A percentile compares a stretch with the other conserved stretches of the same genome.
Evolutionary conservation across 2,329 filamentous ascomycete genomes (phyloP).

Genomic region (Aspergillus phoenicis): DNA sequence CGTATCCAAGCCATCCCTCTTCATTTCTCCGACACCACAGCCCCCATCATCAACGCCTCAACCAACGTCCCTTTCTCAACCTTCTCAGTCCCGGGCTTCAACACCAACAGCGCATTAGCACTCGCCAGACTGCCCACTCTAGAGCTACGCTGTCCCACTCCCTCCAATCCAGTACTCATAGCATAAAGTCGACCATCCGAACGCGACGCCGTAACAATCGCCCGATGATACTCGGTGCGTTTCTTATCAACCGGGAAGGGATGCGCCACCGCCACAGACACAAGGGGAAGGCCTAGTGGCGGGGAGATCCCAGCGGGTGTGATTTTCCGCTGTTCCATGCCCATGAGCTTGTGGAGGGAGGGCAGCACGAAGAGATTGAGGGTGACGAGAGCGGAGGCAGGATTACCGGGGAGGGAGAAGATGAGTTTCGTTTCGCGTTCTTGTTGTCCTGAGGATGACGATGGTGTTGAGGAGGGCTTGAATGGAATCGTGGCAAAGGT

Average conservation of each 20-base stretch:
- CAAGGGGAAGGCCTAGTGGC: constrained; percentile 66
- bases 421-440: constrained; percentile 68
- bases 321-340: constrained; percentile 50
- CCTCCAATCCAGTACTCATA: constrained; percentile 73
- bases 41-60: constrained; percentile 77
- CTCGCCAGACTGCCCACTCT: constrained; percentile 84
- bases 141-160: constrained; percentile 73
- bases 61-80: constrained; percentile 70
- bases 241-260: constrained; percentile 73
- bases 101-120: constrained; percentile 81
- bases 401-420: constrained; percentile 92
- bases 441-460: constrained; percentile 50
- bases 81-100: constrained; percentile 52
- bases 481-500: constrained; percentile 88
- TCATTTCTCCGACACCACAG: constrained; percentile 36
- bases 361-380: constrained; percentile 94
- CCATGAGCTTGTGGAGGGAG: constrained; percentile 74
- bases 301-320: neutral
- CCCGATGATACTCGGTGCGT: constrained; percentile 89
- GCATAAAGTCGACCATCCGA: constrained; percentile 70
- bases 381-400: constrained; percentile 87
- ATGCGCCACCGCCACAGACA: constrained; percentile 71
- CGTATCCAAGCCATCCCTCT: neutral
- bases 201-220: constrained; percentile 64
- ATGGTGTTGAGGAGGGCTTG: constrained; percentile 49